A percentile compares a stretch with the other conserved stretches of the same genome.
phyloP scores from a whole-genome alignment of 805 yeast genomes.

The Spathaspora gorwiae region DNA sequence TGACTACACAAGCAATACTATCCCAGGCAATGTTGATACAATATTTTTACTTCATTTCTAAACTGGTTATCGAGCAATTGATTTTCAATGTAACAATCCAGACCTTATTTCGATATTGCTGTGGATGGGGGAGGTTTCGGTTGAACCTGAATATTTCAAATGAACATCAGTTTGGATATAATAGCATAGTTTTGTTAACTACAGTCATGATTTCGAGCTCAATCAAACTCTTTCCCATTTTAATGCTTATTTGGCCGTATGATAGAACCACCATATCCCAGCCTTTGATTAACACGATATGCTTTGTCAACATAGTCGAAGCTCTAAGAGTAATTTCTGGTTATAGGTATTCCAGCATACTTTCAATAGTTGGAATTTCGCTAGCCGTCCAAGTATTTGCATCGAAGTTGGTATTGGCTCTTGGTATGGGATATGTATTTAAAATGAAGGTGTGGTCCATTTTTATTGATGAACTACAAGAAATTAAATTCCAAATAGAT shows the following conservation, averaged over 20 bases:
- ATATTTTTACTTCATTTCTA: conserved; percentile 51
- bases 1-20: conserved; percentile 20
- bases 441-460: conserved; percentile 2
- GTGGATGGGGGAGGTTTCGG: conserved; percentile 14
- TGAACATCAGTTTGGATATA: conserved; percentile 29
- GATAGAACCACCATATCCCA: conserved; percentile 66
- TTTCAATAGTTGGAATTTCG: conserved; percentile 13
- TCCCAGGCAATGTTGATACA: conserved; percentile 41
- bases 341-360: conserved; percentile 11
- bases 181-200: conserved; percentile 49
- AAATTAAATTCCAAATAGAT: background rate
- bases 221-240: conserved; percentile 79
- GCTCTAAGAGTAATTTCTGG: conserved; percentile 33
- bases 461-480: background rate
- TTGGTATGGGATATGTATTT: conserved; percentile 11
- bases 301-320: conserved; percentile 61
- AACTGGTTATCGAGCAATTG: conserved; percentile 45
- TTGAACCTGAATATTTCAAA: conserved; percentile 14
- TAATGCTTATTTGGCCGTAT: conserved; percentile 96
- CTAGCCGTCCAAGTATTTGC: conserved; percentile 10
- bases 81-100: conserved; percentile 37
- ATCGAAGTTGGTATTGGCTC: conserved; percentile 12
- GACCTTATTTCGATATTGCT: conserved; percentile 10
- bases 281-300: conserved; percentile 54
- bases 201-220: conserved; percentile 74